A percentile compares a stretch with the other conserved stretches of the same genome.
phyloP scores from a whole-genome alignment of 345 rosid genomes.

The Populus nigra region DNA sequence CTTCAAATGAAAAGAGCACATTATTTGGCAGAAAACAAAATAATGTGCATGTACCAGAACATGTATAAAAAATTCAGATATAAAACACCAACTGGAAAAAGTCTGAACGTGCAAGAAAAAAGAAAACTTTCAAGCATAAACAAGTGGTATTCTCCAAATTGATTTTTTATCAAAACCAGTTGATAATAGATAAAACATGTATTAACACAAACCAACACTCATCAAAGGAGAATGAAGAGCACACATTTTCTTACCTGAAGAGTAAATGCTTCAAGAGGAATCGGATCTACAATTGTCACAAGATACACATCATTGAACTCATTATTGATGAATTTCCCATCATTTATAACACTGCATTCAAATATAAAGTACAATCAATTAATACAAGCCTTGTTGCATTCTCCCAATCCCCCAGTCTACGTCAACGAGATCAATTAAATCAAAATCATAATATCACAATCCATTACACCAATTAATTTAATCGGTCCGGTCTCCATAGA shows the following conservation, averaged over 20 bases:
- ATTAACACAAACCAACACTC: too few species aligned
- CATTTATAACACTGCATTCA: conserved; percentile 63
- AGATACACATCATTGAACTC: conserved; percentile 87
- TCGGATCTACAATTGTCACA: conserved; percentile 71
- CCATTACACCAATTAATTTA: not conserved
- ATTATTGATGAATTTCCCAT: conserved; percentile 80
- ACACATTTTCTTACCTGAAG: conserved; percentile 67
- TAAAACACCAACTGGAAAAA: not conserved
- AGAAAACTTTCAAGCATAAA: not conserved
- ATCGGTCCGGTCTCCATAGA: not conserved
- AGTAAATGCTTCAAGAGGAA: conserved; percentile 83
- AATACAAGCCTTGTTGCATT: not conserved
- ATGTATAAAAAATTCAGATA: not conserved
- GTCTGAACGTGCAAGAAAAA: not conserved
- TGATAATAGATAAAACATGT: too few species aligned
- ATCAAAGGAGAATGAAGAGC: too few species aligned
- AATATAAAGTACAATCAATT: conserved; percentile 10
- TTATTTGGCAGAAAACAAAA: not conserved
- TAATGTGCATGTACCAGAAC: not conserved
- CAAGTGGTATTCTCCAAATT: too few species aligned
- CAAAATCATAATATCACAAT: not conserved
- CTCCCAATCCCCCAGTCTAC: too few species aligned
- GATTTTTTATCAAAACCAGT: too few species aligned
- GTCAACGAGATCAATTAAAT: too few species aligned
- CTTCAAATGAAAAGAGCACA: not conserved